Evolutionary conservation across 345 rosid genomes (phyloP).

Genomic region (Gynandropsis gynandra): DNA sequence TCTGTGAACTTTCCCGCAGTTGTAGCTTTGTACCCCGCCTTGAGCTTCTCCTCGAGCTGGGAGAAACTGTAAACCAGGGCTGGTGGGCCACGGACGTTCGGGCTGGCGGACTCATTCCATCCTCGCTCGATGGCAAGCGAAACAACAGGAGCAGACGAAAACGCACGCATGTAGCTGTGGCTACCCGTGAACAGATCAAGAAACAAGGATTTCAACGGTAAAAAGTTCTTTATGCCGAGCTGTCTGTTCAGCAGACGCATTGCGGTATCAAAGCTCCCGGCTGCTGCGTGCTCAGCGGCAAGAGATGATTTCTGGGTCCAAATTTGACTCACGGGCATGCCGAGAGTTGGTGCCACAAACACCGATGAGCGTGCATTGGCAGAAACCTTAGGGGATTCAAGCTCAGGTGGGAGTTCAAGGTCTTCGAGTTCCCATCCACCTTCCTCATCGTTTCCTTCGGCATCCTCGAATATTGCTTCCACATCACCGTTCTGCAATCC

Average conservation of each 20-base stretch:
- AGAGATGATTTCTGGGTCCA: constrained; percentile 78
- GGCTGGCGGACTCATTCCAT: constrained; percentile 63
- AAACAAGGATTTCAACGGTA: constrained; percentile 60
- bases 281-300: constrained; percentile 83
- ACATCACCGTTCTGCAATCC: constrained; percentile 60
- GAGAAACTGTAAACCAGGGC: constrained; percentile 59
- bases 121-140: constrained; percentile 69
- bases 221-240: constrained; percentile 66
- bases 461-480: constrained; percentile 48
- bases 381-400: constrained; percentile 57
- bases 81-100: constrained; percentile 81
- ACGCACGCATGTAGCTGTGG: constrained; percentile 56
- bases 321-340: constrained; percentile 78
- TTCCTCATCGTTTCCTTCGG: constrained; percentile 54
- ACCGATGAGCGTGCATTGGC: constrained; percentile 44
- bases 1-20: constrained; percentile 62
- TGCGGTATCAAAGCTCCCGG: constrained; percentile 79
- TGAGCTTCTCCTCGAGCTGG: constrained; percentile 72
- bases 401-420: constrained; percentile 76
- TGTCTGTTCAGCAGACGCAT: constrained; percentile 79
- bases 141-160: constrained; percentile 60
- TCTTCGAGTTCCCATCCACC: constrained; percentile 92
- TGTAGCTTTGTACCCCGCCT: constrained; percentile 76
- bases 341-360: constrained; percentile 79
- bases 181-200: constrained; percentile 63